Percentiles rank a stretch among this genome's conserved stretches.
Conservation (phyloP, 2,329 filamentous ascomycete species). For the Periglandula ipomoeae region DNA sequence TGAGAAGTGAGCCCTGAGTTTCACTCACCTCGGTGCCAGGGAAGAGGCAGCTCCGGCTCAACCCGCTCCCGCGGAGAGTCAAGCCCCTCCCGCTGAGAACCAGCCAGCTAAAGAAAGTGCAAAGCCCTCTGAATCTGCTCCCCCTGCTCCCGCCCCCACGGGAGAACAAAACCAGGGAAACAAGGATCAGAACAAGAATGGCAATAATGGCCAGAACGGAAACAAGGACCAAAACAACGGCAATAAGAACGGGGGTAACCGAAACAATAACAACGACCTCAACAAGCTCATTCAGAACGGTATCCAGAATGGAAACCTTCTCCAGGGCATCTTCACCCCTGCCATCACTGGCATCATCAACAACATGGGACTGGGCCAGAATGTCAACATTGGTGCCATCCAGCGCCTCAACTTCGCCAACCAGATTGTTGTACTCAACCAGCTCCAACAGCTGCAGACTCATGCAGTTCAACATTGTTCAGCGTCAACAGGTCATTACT, state of each 20-base stretch:
- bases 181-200: slow-evolving; percentile 8
- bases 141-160: background rate
- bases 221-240: slow-evolving; percentile 8
- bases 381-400: slow-evolving; percentile 18
- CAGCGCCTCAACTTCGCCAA: slow-evolving; percentile 19
- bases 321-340: slow-evolving; percentile 11
- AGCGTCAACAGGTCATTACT: slow-evolving; percentile 13
- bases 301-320: slow-evolving; percentile 5
- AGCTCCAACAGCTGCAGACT: slow-evolving; percentile 18
- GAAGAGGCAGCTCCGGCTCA: background rate
- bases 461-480: slow-evolving; percentile 16
- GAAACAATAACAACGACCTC: background rate
- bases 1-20: slow-evolving; percentile 1
- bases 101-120: background rate
- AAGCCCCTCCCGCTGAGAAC: background rate
- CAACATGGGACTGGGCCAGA: slow-evolving; percentile 18
- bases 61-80: background rate
- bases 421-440: slow-evolving; percentile 16
- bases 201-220: slow-evolving; percentile 1
- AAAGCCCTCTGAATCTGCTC: background rate
- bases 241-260: background rate
- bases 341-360: slow-evolving; percentile 17
- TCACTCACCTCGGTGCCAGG: background rate
- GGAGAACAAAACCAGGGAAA: slow-evolving; percentile 1
- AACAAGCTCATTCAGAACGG: slow-evolving; percentile 8